These are phyloP conservation scores for Penicillium vulpinum DNA, from an alignment of 2,329 filamentous ascomycete species.

Conservation along the genomic window DNA sequence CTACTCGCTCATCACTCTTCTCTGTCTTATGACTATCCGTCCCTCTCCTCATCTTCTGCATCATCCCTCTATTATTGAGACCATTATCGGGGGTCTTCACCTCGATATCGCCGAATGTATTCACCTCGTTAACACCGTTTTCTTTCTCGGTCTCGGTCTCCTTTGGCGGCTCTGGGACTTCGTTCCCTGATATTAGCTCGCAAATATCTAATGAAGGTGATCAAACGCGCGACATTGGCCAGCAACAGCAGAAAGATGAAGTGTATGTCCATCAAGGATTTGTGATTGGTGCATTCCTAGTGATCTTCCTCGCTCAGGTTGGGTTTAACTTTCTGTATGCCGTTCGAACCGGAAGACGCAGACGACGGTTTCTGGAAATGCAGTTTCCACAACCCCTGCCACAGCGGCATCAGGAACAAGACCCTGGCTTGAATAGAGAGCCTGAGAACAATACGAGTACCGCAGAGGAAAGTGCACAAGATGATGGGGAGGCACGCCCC, in stretches of 20 bases:
- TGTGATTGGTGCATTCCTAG: constrained; percentile 34
- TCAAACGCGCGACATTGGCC: background rate
- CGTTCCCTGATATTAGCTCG: constrained; percentile 4
- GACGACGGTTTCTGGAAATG: constrained; percentile 21
- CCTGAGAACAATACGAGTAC: background rate
- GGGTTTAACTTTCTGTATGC: constrained; percentile 31
- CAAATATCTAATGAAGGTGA: constrained; percentile 4
- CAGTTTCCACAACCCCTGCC: constrained; percentile 27
- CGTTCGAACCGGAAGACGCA: constrained; percentile 26
- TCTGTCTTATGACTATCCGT: constrained; percentile 49
- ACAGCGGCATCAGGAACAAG: constrained; percentile 10
- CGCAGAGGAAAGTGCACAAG: background rate
- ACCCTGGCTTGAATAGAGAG: background rate
- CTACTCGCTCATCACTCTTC: constrained; percentile 34
- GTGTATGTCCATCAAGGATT: constrained; percentile 35
- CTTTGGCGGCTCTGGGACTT: constrained; percentile 24
- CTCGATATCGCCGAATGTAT: constrained; percentile 27
- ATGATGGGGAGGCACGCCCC: constrained; percentile 3
- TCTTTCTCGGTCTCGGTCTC: constrained; percentile 40
- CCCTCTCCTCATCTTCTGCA: constrained; percentile 37
- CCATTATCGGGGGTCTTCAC: constrained; percentile 23
- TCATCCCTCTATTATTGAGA: constrained; percentile 31
- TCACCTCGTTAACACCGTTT: constrained; percentile 37
- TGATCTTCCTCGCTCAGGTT: constrained; percentile 33
- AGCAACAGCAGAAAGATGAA: constrained; percentile 11